Base-by-base conservation (phyloP, 805 yeast species). In the Ogataea kodamae region DNA sequence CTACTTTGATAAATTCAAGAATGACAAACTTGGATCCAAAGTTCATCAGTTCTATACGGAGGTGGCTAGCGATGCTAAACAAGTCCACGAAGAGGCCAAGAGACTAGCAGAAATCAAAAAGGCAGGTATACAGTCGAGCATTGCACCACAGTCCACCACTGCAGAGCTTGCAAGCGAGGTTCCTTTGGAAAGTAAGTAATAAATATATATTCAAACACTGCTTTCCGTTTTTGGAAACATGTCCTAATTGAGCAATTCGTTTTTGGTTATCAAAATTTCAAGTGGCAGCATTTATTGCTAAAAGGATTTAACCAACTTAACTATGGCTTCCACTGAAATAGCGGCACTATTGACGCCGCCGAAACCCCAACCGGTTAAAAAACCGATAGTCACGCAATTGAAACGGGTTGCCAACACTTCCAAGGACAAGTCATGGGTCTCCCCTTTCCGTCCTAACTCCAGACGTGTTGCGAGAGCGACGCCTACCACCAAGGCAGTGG, bases 71-170 rank as follows among this genome's bases (percentile, higher is more conserved):
- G 82, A 78, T 45, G 81, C 72, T 1, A 61, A 62, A 33, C 78
- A 76, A 36, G 83, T 83, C 30, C 89, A 84, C 56, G 70, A 66
- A 35, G 90, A 83, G 60, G 94, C 94, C 14, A 67, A 68, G 45
- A 68, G 90, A 49, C 67, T 83, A 52, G 82, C 82, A 13, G 80
- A 72, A 22, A 50, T 80, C 51, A 74, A 79, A 57, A 67, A 66
- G 49, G 46, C 46, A 9, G 35, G 43, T 13, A 35, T 36, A n/a
- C 30, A 46, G 14, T 27, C 43, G 6, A 25, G 40, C 15, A 38
- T 40, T 11, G 33, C 43, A 15, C 40, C 48, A 3, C 32, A 39
- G 8, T 39, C 43, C 13, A 27, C 43, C 11, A 39, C 43, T 5
- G 43, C 32, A 11, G 22, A 34, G 30, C 31, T 36, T 5, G 59